Conservation (phyloP, 495 filamentous ascomycete genomes). For the Margaritispora aquatica region DNA sequence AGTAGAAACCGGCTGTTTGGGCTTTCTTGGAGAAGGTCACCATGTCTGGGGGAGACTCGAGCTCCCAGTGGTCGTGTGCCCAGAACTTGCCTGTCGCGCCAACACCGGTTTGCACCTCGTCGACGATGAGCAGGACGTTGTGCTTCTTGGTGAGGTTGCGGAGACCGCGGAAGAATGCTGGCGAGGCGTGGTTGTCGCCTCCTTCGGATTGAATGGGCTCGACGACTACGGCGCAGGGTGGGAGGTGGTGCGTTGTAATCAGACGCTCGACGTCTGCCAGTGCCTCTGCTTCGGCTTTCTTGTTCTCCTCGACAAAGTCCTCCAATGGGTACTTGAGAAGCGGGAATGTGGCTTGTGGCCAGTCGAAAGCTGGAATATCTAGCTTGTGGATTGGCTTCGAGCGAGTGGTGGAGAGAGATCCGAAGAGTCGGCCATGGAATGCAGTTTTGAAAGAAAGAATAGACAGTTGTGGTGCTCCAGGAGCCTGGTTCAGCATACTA, state of each 20-base stretch:
- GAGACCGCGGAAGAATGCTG: constrained; percentile 85
- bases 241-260: constrained; percentile 75
- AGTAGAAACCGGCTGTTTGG: constrained; percentile 97
- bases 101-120: constrained; percentile 97
- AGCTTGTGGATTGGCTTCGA: constrained; percentile 98
- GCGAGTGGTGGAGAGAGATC: constrained; percentile 84
- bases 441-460: constrained; percentile 90
- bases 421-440: constrained; percentile 96
- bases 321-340: constrained; percentile 85
- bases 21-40: constrained; percentile 99
- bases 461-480: constrained; percentile 76
- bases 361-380: constrained; percentile 97
- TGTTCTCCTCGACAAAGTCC: constrained; percentile 75
- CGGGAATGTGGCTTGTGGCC: constrained; percentile 95
- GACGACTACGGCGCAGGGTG: constrained; percentile 84
- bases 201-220: constrained; percentile 98
- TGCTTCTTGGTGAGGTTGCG: constrained; percentile 81
- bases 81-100: constrained; percentile 96
- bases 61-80: constrained; percentile 97
- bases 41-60: constrained; percentile 85
- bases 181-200: constrained; percentile 96
- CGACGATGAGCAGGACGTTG: constrained; percentile 88
- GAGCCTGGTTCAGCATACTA: constrained; percentile 79
- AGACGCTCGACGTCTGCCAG: constrained; percentile 85
- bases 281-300: constrained; percentile 73